Percentiles rank a stretch among this genome's conserved stretches.
phyloP scores from a whole-genome alignment of 805 yeast genomes.

The Candida pseudofarinosa region DNA sequence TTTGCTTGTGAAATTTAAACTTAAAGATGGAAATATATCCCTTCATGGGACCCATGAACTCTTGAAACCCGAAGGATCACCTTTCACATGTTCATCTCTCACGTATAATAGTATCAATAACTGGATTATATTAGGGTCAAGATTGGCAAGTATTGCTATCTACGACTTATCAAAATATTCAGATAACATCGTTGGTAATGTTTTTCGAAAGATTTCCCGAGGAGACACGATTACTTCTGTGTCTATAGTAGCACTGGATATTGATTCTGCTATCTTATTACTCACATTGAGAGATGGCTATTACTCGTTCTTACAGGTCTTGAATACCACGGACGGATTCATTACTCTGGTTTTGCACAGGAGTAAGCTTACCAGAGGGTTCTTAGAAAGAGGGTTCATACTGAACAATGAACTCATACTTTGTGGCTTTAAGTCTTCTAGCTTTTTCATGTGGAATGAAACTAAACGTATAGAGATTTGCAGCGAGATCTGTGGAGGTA shows the following conservation, averaged over 20 bases:
- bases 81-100: constrained; percentile 58
- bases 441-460: constrained; percentile 80
- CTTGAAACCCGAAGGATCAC: constrained; percentile 39
- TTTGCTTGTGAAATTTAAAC: constrained; percentile 34
- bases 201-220: constrained; percentile 48
- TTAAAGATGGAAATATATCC: constrained; percentile 14
- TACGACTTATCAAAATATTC: constrained; percentile 37
- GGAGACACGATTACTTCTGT: constrained; percentile 71
- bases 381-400: constrained; percentile 68
- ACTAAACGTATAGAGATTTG: constrained; percentile 66
- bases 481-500: constrained; percentile 82
- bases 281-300: constrained; percentile 67
- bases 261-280: constrained; percentile 21
- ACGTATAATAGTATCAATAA: constrained; percentile 33
- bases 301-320: constrained; percentile 36
- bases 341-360: constrained; percentile 39
- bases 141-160: constrained; percentile 62
- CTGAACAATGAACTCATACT: constrained; percentile 43
- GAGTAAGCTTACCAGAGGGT: constrained; percentile 70
- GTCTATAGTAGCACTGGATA: constrained; percentile 27
- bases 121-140: constrained; percentile 61
- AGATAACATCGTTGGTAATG: constrained; percentile 7
- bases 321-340: constrained; percentile 2
- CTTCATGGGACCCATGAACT: constrained; percentile 24
- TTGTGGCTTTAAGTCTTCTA: constrained; percentile 79